phyloP scores from a whole-genome alignment of 2,329 filamentous ascomycete genomes.

The Thielaviopsis cerberus region DNA sequence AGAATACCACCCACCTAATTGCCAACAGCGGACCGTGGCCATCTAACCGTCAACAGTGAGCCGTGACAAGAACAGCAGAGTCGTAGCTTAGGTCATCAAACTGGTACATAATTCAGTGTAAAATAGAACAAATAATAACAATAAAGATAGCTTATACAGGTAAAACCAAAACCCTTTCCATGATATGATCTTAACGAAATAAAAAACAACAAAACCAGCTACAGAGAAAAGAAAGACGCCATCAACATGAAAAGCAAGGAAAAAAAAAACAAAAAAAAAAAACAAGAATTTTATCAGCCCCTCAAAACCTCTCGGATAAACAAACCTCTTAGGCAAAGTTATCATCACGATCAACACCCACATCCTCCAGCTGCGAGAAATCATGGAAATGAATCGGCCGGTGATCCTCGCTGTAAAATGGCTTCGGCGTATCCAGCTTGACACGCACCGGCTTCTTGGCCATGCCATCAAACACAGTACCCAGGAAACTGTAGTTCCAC shows the following conservation, averaged over 20 bases:
- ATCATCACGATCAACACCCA: slow-evolving; percentile 83
- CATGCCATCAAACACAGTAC: slow-evolving; percentile 64
- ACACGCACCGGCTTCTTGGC: slow-evolving; percentile 86
- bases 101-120: too few relatives aligned
- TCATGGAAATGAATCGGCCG: slow-evolving; percentile 90
- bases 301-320: neutral
- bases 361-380: slow-evolving; percentile 91
- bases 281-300: neutral
- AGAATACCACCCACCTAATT: neutral
- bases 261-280: slow-evolving; percentile 1
- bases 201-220: neutral
- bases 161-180: neutral
- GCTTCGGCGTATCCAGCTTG: slow-evolving; percentile 75
- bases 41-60: neutral
- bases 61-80: neutral
- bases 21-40: neutral
- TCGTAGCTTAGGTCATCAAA: too few relatives aligned
- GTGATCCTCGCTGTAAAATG: slow-evolving; percentile 86
- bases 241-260: neutral
- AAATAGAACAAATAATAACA: neutral
- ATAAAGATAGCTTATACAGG: neutral
- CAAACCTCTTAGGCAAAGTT: slow-evolving; percentile 58
- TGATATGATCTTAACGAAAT: neutral
- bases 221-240: neutral
- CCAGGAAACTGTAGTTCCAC: slow-evolving; percentile 99